Conservation (phyloP, 306 rosid species). For the Vigna unguiculata region DNA sequence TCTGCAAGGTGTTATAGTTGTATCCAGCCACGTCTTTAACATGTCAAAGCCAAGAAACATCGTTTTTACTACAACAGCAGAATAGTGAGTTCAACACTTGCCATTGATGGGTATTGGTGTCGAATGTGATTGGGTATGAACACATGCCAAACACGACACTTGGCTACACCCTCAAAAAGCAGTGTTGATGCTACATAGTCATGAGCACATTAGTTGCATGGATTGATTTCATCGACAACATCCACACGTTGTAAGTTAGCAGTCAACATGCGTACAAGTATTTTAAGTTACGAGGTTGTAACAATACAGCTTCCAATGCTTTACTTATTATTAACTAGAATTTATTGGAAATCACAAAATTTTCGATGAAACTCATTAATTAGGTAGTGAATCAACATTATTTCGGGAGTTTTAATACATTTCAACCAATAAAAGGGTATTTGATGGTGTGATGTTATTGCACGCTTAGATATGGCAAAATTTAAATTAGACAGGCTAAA, state of each 20-base stretch:
- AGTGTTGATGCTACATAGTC: background rate
- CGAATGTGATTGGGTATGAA: background rate
- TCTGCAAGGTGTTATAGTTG: background rate
- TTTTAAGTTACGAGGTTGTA: background rate
- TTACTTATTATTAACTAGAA: background rate
- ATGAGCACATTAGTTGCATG: background rate
- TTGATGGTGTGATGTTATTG: background rate
- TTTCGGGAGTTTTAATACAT: background rate
- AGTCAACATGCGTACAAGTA: constrained; percentile 21
- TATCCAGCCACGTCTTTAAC: background rate
- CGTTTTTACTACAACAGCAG: background rate
- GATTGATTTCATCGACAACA: constrained; percentile 30
- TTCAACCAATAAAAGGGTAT: background rate
- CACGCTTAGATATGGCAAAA: background rate
- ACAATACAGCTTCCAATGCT: background rate
- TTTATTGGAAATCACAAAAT: background rate
- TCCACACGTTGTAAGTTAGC: constrained; percentile 12
- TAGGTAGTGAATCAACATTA: background rate
- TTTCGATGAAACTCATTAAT: background rate
- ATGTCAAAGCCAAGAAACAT: background rate
- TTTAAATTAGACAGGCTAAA: constrained; percentile 6
- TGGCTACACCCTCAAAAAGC: background rate
- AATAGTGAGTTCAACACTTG: background rate
- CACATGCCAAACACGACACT: background rate
- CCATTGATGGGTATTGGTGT: background rate